phyloP scores from a whole-genome alignment of 805 yeast genomes.

The Candida nitratophila region DNA sequence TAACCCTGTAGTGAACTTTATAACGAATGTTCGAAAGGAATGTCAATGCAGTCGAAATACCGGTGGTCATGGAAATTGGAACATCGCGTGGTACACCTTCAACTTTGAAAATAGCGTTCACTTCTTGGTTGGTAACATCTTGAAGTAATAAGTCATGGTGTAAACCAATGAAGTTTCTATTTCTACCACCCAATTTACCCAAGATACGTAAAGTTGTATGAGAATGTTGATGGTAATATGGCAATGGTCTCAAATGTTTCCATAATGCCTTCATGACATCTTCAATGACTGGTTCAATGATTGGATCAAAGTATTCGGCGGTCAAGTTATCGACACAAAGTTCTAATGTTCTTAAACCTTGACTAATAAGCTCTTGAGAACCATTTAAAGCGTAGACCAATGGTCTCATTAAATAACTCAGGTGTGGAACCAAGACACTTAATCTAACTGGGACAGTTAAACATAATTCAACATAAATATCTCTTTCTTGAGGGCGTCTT shows the following conservation, averaged over 20 bases:
- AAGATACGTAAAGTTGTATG: conserved; percentile 89
- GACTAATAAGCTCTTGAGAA: conserved; percentile 84
- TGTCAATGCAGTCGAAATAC: conserved; percentile 68
- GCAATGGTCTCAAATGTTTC: conserved; percentile 85
- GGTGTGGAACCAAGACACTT: conserved; percentile 88
- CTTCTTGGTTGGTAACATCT: conserved; percentile 52
- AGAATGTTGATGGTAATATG: conserved; percentile 90
- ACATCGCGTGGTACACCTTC: conserved; percentile 59
- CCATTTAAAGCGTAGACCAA: conserved; percentile 87
- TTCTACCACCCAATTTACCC: conserved; percentile 95
- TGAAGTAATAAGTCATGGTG: conserved; percentile 57
- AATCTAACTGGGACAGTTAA: conserved; percentile 92
- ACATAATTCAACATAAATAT: conserved; percentile 90
- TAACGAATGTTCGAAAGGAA: conserved; percentile 63
- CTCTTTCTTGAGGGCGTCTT: conserved; percentile 83
- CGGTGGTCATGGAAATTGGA: conserved; percentile 78
- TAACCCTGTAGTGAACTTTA: conserved; percentile 60
- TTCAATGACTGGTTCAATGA: conserved; percentile 90
- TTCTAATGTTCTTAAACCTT: conserved; percentile 91
- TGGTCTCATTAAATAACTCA: conserved; percentile 84
- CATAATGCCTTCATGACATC: conserved; percentile 92
- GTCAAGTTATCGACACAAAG: conserved; percentile 94
- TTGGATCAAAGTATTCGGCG: conserved; percentile 95
- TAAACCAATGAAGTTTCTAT: conserved; percentile 75
- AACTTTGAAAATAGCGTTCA: conserved; percentile 60